Conservation (phyloP, 1,284 basidiomycete species). For the Mycena citricolor region DNA sequence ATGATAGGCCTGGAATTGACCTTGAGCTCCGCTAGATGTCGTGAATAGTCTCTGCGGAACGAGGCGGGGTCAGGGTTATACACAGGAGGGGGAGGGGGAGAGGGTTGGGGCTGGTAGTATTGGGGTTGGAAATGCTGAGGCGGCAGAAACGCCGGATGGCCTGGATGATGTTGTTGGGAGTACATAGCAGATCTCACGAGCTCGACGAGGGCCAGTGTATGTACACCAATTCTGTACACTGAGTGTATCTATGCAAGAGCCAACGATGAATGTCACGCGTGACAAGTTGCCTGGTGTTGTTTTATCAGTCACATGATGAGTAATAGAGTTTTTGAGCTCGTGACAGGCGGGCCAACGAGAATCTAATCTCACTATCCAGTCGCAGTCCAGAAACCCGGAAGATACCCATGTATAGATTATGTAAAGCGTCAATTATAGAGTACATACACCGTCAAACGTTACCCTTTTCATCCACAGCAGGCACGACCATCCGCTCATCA, state of each 20-base stretch:
- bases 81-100: conserved; percentile 42
- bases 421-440: too few species aligned
- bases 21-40: conserved; percentile 80
- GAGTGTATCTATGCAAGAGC: too few species aligned
- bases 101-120: conserved; percentile 44
- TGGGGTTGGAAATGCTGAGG: conserved; percentile 43
- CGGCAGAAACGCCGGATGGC: conserved; percentile 8
- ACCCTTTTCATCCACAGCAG: conserved; percentile 25
- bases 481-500: conserved; percentile 41
- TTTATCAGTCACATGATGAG: too few species aligned
- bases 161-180: conserved; percentile 14
- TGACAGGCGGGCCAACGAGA: too few species aligned
- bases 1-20: conserved; percentile 98
- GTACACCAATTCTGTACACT: too few species aligned
- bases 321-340: too few species aligned
- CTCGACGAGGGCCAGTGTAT: too few species aligned
- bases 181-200: conserved; percentile 13
- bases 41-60: conserved; percentile 80
- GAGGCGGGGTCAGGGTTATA: conserved; percentile 68
- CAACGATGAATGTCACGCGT: too few species aligned
- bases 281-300: too few species aligned
- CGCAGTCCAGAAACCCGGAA: too few species aligned
- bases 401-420: too few species aligned
- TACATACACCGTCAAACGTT: conserved; percentile 9
- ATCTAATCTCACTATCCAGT: too few species aligned